Conservation (phyloP, 495 filamentous ascomycete genomes). For the Aspergillus asperescens region DNA sequence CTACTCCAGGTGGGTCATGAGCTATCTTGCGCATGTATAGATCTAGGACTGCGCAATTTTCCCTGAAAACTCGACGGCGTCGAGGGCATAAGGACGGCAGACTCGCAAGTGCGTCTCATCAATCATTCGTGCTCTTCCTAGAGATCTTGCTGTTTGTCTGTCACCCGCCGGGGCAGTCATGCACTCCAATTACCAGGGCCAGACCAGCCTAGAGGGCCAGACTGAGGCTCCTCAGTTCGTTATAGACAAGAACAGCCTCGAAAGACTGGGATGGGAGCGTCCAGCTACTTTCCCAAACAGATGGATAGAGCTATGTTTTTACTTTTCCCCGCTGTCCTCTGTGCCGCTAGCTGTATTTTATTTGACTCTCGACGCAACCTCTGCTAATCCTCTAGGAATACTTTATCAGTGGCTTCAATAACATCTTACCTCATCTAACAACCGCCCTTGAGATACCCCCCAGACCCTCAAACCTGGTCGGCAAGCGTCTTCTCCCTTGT, state of each 20-base stretch:
- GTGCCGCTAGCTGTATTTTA: conserved; percentile 1
- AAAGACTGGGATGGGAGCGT: conserved; percentile 8
- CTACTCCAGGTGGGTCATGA: too few relatives aligned
- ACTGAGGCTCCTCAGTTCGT: not conserved
- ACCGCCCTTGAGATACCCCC: conserved; percentile 2
- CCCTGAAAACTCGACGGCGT: not conserved
- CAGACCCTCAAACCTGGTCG: conserved; percentile 7
- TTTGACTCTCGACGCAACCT: not conserved
- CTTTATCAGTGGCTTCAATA: conserved; percentile 13
- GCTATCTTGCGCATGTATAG: not conserved
- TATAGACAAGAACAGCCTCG: not conserved
- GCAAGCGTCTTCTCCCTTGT: conserved; percentile 14
- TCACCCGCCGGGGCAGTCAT: not conserved
- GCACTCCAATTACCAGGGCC: not conserved
- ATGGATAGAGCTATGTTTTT: conserved; percentile 9
- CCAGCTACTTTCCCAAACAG: conserved; percentile 3
- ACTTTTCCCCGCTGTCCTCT: conserved; percentile 3
- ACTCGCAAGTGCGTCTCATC: not conserved
- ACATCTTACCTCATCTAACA: conserved; percentile 7
- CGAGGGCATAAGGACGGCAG: not conserved
- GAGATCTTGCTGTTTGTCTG: not conserved
- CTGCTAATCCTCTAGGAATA: conserved; percentile 5
- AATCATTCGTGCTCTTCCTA: too few relatives aligned
- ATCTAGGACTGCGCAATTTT: not conserved
- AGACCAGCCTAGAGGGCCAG: not conserved